Percentiles rank a stretch among this genome's conserved stretches.
phyloP scores from a whole-genome alignment of 345 rosid genomes.

The Carallia pectinifolia region DNA sequence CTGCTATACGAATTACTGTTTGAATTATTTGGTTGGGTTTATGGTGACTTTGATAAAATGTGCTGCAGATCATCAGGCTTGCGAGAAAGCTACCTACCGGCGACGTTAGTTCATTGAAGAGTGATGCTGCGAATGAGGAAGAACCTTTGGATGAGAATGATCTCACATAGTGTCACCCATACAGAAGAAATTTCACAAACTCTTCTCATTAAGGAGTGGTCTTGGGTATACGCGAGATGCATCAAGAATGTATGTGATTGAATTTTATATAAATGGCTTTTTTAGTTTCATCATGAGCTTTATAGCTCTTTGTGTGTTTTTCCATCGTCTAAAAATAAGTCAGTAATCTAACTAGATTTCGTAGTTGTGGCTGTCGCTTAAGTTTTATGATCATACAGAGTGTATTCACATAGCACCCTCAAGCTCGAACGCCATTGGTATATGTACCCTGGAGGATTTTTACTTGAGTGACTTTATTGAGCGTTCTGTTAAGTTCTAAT shows the following conservation, averaged over 20 bases:
- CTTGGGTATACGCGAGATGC: slow-evolving; percentile 9
- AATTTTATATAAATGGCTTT: not conserved
- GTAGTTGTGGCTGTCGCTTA: too few relatives aligned
- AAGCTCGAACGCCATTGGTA: too few relatives aligned
- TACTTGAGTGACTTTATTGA: too few relatives aligned
- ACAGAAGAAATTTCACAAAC: not conserved
- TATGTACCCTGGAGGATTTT: too few relatives aligned
- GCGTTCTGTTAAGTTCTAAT: too few relatives aligned
- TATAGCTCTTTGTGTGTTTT: too few relatives aligned
- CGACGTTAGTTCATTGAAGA: slow-evolving; percentile 56
- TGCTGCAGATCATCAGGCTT: slow-evolving; percentile 70
- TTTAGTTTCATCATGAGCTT: too few relatives aligned
- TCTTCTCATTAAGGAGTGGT: slow-evolving; percentile 1
- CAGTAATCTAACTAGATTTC: too few relatives aligned
- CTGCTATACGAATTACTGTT: not conserved
- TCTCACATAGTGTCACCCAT: slow-evolving; percentile 53
- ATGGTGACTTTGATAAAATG: slow-evolving; percentile 8
- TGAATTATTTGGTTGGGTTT: not conserved
- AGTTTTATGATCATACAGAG: too few relatives aligned
- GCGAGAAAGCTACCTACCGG: slow-evolving; percentile 96
- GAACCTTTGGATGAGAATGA: slow-evolving; percentile 81
- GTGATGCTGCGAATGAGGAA: slow-evolving; percentile 38
- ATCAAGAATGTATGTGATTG: not conserved
- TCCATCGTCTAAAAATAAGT: too few relatives aligned
- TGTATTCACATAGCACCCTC: too few relatives aligned